Base-by-base conservation (phyloP, 2,329 filamentous ascomycete species). In the Aspergillus calidoustus region DNA sequence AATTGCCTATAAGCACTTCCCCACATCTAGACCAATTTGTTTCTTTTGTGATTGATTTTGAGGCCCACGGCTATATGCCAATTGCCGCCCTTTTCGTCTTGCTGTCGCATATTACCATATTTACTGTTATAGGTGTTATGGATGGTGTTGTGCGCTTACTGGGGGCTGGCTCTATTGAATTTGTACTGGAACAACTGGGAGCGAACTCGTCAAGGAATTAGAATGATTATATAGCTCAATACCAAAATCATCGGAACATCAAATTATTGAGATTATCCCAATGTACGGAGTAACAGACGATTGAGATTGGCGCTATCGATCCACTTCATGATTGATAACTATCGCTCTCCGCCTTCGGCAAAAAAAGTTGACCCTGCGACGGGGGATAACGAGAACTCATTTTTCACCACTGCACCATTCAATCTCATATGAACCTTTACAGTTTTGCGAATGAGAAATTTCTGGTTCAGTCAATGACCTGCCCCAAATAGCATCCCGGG, bases 1-100 rank as follows among this genome's bases (percentile, higher is more conserved):
- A 15, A 2, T 11, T 38, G 34, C 3, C 9, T 38, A 38, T 62
- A 60, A 59, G 60, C 57, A 55, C 51, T 19, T 44, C 49, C 51
- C 43, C 47, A 23, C 50, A 58, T 68, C 64, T 68, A 66, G 62
- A 69, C 60, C 59, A 57, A 60, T 55, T 50, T 51, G 54, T 69
- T 69, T 69, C 68, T 61, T 69, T 72, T 64, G 66, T 69, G 61
- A 43, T 70, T 66, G 57, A 64, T 58, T 59, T 48, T 64, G 68
- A 66, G 64, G 69, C 64, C 67, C 65, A 31, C 25, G 49, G 25
- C 25, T 28, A 28, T 28, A 28, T 28, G 25, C 25, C 25, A 28
- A 28, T 28, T 28, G 25, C 25, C 4, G 25, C 25, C 25, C 6
- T 28, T 56, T 51, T 30, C 64, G 58, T 57, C 25, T 52, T 49